phyloP scores from a whole-genome alignment of 352 stramenopile species.

The Phytophthora sp. region DNA sequence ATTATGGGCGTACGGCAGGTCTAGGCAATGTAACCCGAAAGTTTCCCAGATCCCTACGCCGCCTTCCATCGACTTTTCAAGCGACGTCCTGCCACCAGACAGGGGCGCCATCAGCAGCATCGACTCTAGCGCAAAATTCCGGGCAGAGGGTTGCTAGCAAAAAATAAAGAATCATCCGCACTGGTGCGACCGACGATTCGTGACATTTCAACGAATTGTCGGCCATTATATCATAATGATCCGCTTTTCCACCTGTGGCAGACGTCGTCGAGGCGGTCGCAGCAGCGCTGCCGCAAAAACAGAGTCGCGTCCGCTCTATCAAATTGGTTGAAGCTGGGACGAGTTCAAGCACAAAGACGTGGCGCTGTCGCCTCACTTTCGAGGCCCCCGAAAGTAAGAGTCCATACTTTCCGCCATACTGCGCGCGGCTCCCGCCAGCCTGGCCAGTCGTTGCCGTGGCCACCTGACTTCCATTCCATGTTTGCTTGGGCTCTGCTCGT shows the following conservation, averaged over 20 bases:
- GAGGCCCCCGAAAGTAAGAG: slow-evolving; percentile 24
- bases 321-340: slow-evolving; percentile 20
- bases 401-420: background rate
- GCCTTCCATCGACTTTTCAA: slow-evolving; percentile 7
- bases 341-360: slow-evolving; percentile 33
- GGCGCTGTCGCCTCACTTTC: background rate
- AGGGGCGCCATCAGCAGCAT: slow-evolving; percentile 2
- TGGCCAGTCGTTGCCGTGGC: slow-evolving; percentile 14
- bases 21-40: too few relatives aligned
- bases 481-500: background rate
- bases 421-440: too few relatives aligned
- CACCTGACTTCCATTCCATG: background rate
- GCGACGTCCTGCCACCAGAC: too few relatives aligned
- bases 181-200: background rate
- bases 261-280: background rate
- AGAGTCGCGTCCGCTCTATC: background rate
- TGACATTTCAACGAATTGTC: background rate
- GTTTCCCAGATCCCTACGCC: slow-evolving; percentile 1
- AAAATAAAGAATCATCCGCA: slow-evolving; percentile 16
- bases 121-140: slow-evolving; percentile 6
- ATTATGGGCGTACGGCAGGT: too few relatives aligned
- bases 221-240: too few relatives aligned
- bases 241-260: too few relatives aligned
- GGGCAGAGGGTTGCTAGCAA: background rate
- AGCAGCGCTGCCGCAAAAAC: background rate